phyloP scores from a whole-genome alignment of 1,284 basidiomycete species.

The Heimioporus punctisporus region DNA sequence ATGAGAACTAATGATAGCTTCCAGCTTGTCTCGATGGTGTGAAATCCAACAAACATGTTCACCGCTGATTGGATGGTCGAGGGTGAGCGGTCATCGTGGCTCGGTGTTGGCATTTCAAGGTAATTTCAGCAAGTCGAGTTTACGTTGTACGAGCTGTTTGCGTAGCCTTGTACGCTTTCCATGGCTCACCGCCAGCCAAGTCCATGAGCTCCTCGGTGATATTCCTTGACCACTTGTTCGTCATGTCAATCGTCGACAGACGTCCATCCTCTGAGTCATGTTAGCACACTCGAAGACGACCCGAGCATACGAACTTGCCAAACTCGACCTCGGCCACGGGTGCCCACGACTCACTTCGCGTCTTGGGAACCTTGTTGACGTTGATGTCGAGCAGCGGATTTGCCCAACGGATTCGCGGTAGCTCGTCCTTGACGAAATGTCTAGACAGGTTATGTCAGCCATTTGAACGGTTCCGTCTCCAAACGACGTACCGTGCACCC shows the following conservation, averaged over 20 bases:
- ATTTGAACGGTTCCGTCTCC: too few relatives aligned
- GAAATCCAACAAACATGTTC: too few relatives aligned
- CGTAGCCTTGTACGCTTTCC: conserved; percentile 61
- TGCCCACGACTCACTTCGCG: conserved; percentile 53
- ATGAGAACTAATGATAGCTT: too few relatives aligned
- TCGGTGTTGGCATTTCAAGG: too few relatives aligned
- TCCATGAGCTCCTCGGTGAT: conserved; percentile 74
- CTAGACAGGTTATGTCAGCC: conserved; percentile 33
- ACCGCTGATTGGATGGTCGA: too few relatives aligned
- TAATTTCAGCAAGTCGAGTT: too few relatives aligned
- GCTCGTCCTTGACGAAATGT: conserved; percentile 74
- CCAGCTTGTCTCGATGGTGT: too few relatives aligned
- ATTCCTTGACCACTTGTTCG: conserved; percentile 66
- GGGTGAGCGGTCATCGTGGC: too few relatives aligned
- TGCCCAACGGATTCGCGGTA: conserved; percentile 73
- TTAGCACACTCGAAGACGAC: not conserved
- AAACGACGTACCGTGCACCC: conserved; percentile 55
- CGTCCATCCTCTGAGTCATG: conserved; percentile 51
- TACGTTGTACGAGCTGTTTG: too few relatives aligned
- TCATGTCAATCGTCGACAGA: conserved; percentile 49
- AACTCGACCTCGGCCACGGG: conserved; percentile 62
- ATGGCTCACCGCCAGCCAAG: conserved; percentile 56
- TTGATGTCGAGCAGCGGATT: conserved; percentile 65
- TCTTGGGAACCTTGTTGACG: conserved; percentile 54
- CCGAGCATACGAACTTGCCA: conserved; percentile 44